phyloP scores from a whole-genome alignment of 225 moss, liverwort and hornwort species.

The Pseudoscleropodium purum region DNA sequence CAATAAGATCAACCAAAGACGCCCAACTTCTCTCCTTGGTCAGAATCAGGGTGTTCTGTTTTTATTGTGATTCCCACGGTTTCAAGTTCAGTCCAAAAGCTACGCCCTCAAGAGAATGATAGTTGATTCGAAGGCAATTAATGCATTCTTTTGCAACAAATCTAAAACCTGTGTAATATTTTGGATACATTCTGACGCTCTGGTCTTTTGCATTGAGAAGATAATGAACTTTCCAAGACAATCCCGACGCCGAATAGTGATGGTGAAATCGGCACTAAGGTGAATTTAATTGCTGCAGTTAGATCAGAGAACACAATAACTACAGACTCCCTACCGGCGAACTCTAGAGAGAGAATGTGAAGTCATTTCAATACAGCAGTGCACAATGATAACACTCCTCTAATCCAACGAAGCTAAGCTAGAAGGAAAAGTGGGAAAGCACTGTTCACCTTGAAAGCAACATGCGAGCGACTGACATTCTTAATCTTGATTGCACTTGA shows the following conservation, averaged over 20 bases:
- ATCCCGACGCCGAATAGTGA: neutral
- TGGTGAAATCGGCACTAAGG: neutral
- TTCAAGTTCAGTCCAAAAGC: neutral
- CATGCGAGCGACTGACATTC: slow-evolving; percentile 85
- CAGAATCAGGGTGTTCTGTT: neutral
- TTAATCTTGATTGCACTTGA: slow-evolving; percentile 93
- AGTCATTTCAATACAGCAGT: neutral
- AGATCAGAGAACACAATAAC: neutral
- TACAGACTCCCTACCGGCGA: neutral
- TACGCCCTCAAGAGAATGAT: neutral
- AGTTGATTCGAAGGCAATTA: neutral
- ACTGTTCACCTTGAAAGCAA: slow-evolving; percentile 85
- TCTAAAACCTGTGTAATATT: neutral
- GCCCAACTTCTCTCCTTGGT: neutral
- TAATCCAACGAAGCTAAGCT: neutral
- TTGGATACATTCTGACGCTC: neutral
- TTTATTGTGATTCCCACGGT: neutral
- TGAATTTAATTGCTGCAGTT: neutral
- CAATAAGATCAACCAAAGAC: neutral
- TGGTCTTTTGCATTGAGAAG: neutral
- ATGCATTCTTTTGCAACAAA: neutral
- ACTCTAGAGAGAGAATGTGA: neutral
- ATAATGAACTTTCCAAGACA: neutral
- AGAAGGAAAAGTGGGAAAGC: neutral
- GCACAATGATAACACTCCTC: neutral